Conservation (phyloP, 768 basidiomycete genomes). For the Mycena rosella region DNA sequence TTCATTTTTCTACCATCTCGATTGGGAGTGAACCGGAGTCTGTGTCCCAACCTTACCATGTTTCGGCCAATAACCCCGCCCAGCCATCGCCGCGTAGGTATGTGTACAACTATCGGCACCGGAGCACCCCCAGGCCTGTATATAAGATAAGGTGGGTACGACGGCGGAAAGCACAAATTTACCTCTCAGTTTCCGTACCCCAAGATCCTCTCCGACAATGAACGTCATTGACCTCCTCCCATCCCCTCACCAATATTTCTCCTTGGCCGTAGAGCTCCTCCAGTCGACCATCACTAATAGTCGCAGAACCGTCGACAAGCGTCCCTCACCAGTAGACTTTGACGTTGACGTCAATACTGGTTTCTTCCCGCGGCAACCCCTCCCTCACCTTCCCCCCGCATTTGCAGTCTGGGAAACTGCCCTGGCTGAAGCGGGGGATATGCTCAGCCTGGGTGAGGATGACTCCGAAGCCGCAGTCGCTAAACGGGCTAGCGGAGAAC, state of each 20-base stretch:
- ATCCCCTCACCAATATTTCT: slow-evolving; percentile 65
- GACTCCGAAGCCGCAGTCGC: slow-evolving; percentile 58
- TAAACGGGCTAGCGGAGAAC: slow-evolving; percentile 68
- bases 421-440: slow-evolving; percentile 63
- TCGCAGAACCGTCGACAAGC: slow-evolving; percentile 47
- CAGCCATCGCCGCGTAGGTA: slow-evolving; percentile 25
- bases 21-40: slow-evolving; percentile 13
- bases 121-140: slow-evolving; percentile 8
- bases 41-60: slow-evolving; percentile 26
- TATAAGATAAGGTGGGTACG: slow-evolving; percentile 27
- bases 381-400: slow-evolving; percentile 64
- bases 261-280: slow-evolving; percentile 60
- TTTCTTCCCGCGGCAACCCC: slow-evolving; percentile 82
- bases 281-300: slow-evolving; percentile 55
- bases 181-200: slow-evolving; percentile 7
- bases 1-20: slow-evolving; percentile 24
- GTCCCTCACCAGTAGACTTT: slow-evolving; percentile 59
- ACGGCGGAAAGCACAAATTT: slow-evolving; percentile 23
- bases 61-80: slow-evolving; percentile 36
- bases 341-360: slow-evolving; percentile 77
- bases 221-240: slow-evolving; percentile 57
- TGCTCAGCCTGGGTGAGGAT: slow-evolving; percentile 71
- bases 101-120: slow-evolving; percentile 17
- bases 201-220: slow-evolving; percentile 10
- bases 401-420: slow-evolving; percentile 82